phyloP scores from a whole-genome alignment of 805 yeast species.

The Saccharomycopsis microspora region DNA sequence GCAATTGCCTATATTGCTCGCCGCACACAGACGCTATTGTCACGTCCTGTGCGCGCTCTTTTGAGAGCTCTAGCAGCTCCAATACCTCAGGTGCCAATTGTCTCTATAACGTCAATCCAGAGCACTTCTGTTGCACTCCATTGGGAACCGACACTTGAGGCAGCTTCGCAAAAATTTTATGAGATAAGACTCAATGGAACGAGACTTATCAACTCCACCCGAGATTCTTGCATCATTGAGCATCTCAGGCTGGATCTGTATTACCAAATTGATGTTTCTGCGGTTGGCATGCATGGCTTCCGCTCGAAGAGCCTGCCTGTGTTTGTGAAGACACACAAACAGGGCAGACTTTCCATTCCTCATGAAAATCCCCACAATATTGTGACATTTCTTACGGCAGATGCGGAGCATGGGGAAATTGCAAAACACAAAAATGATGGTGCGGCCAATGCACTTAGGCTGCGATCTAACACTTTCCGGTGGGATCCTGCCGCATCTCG shows the following conservation, averaged over 20 bases:
- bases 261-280: slow-evolving; percentile 15
- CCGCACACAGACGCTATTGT: slow-evolving; percentile 3
- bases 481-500: slow-evolving; percentile 4
- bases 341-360: background rate
- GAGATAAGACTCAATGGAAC: slow-evolving; percentile 11
- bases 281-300: slow-evolving; percentile 7
- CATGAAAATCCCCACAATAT: slow-evolving; percentile 14
- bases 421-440: slow-evolving; percentile 7
- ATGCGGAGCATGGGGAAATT: background rate
- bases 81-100: slow-evolving; percentile 14
- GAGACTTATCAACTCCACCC: slow-evolving; percentile 5
- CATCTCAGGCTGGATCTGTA: slow-evolving; percentile 10
- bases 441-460: slow-evolving; percentile 3
- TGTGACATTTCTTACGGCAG: slow-evolving; percentile 7
- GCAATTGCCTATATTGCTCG: slow-evolving; percentile 9
- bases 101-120: slow-evolving; percentile 6
- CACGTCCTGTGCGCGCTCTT: slow-evolving; percentile 4
- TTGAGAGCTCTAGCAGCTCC: slow-evolving; percentile 8
- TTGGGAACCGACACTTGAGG: slow-evolving; percentile 14
- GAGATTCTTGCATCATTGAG: slow-evolving; percentile 5
- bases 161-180: slow-evolving; percentile 9
- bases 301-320: slow-evolving; percentile 9
- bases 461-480: slow-evolving; percentile 8
- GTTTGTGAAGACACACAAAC: slow-evolving; percentile 12
- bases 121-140: slow-evolving; percentile 3